Evolutionary conservation across 2,329 filamentous ascomycete species (phyloP), one percentile per base, ranked within the genome.

Genomic region (Ascochyta fabae): DNA sequence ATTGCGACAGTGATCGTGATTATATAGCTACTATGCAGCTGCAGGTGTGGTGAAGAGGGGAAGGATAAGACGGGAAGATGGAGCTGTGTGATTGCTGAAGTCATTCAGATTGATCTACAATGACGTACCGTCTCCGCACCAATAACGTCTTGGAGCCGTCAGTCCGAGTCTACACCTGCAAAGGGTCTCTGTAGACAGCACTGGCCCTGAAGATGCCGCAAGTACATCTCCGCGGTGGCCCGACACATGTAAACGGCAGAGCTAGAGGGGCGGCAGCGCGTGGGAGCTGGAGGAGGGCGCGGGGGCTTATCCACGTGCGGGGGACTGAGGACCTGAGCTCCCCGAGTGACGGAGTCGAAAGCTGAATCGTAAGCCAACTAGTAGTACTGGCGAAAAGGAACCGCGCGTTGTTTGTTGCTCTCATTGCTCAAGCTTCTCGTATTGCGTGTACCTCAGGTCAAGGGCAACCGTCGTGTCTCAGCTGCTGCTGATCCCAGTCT

Each of bases 11-110:
- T 52, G 34, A 24, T 19, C 15, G 24, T 40, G 16, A 36, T 50
- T 65, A 60, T 61, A 66, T 65, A 38, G 40, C 39, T 48, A 46
- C 33, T 53, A 34, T 39, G 56, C 31, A 58, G 46, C 29, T 41
- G 45, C 48, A 56, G 59, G 23, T 57, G 53, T 57, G 55, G 59
- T 59, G 60, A 40, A 45, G 44, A 36, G 46, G 39, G 43, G 22
- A 31, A 19, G 62, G 61, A 60, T 62, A 62, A 67, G 64, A 48
- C 36, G 43, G 51, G 41, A 56, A 61, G 47, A 22, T 56, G 13
- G n/a, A 56, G 56, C 49, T 52, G 50, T 51, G 47, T 55, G 60
- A 54, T 57, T 48, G 48, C 50, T 54, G 45, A 50, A 42, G 46
- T 50, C 36, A 36, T 41, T 36, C 26, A 38, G 24, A 46, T 38